Percentiles rank a stretch among this genome's conserved stretches.
Evolutionary conservation across 352 stramenopile species (phyloP).

Genomic region (Pythium aquatile): DNA sequence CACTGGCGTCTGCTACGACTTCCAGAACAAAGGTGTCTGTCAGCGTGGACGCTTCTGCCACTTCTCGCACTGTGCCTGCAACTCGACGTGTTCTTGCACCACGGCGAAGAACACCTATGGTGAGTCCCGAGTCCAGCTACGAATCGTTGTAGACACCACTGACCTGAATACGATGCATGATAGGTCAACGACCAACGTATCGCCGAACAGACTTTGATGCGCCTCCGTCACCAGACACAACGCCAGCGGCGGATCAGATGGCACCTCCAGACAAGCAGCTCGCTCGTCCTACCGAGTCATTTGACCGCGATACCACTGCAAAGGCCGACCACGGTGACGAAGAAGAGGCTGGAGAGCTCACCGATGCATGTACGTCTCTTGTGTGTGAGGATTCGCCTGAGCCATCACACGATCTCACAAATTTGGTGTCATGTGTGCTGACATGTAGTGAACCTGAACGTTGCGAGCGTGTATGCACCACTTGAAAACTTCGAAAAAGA

Average conservation of each 20-base stretch:
- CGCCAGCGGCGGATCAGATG: conserved; percentile 30
- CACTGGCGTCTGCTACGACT: conserved; percentile 86
- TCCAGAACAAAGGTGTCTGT: conserved; percentile 87
- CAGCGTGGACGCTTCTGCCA: conserved; percentile 83
- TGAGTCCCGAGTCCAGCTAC: conserved; percentile 21
- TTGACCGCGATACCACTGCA: conserved; percentile 45
- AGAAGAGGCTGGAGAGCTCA: conserved; percentile 72
- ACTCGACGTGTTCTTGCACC: conserved; percentile 83
- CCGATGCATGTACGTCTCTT: conserved; percentile 44
- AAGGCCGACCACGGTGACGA: conserved; percentile 43
- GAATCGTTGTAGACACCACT: background rate
- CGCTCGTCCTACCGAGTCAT: conserved; percentile 40
- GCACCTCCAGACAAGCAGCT: conserved; percentile 43
- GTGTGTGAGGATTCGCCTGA: background rate
- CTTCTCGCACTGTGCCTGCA: conserved; percentile 87
- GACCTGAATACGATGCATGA: background rate
- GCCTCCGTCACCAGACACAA: conserved; percentile 53
- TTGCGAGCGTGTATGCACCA: conserved; percentile 69
- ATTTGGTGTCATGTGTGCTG: background rate
- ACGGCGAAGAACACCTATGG: conserved; percentile 83
- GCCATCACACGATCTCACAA: background rate
- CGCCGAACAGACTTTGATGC: conserved; percentile 81
- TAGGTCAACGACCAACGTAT: conserved; percentile 81
- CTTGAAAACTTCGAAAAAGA: conserved; percentile 80
- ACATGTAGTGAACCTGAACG: conserved; percentile 49